phyloP scores from a whole-genome alignment of 2,329 filamentous ascomycete species.

The Neopestalotiopsis clavispora region DNA sequence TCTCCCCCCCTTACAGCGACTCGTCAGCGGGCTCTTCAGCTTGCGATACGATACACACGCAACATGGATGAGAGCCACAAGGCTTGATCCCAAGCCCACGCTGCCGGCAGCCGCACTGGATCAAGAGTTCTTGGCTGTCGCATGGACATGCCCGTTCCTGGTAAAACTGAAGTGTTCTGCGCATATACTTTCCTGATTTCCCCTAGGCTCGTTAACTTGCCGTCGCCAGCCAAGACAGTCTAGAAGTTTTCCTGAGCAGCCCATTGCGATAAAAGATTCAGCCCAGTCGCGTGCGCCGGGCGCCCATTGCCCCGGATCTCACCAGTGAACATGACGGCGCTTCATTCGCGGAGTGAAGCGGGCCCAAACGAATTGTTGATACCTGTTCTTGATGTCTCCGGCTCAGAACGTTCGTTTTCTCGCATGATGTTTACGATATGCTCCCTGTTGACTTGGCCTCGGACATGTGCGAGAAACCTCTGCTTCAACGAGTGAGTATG shows the following conservation, averaged over 20 bases:
- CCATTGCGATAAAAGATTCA: background rate
- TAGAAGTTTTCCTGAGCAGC: constrained; percentile 4
- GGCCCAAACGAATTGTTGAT: background rate
- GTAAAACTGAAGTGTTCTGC: background rate
- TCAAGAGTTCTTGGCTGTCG: constrained; percentile 8
- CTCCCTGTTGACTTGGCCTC: background rate
- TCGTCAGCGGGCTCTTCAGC: background rate
- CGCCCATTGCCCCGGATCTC: constrained; percentile 10
- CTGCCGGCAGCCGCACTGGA: background rate
- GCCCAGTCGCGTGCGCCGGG: background rate
- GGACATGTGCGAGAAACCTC: background rate
- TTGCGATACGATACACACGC: background rate
- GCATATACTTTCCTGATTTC: constrained; percentile 12
- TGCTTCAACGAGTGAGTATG: background rate
- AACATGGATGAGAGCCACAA: background rate
- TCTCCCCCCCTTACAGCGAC: background rate
- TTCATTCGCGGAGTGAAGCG: background rate
- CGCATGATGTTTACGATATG: background rate
- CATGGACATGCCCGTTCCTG: constrained; percentile 14
- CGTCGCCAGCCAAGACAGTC: constrained; percentile 1
- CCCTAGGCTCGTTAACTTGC: background rate
- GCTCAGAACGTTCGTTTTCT: background rate
- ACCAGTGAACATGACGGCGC: background rate
- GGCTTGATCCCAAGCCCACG: constrained; percentile 7
- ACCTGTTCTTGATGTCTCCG: background rate